phyloP scores from a whole-genome alignment of 306 rosid species.

The Begonia fuchsioides region DNA sequence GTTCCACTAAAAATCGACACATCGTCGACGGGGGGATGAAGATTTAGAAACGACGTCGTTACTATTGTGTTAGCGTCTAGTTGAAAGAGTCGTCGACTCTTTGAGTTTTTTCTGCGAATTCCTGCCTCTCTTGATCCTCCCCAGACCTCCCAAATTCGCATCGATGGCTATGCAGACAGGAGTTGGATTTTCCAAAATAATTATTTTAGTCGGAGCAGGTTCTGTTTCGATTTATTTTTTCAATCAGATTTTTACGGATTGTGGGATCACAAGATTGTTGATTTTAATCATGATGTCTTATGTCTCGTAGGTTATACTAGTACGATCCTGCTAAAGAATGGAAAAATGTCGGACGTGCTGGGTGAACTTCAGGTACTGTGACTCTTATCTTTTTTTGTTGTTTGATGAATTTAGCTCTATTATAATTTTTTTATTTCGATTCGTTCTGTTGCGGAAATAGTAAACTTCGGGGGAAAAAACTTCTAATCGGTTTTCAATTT shows the following conservation, averaged over 20 bases:
- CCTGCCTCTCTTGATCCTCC: not conserved
- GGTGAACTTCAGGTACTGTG: constrained; percentile 64
- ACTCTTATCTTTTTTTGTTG: not conserved
- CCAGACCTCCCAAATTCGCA: constrained; percentile 9
- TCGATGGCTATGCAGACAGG: constrained; percentile 79
- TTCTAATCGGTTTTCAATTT: too few relatives aligned
- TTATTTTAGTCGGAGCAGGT: constrained; percentile 67
- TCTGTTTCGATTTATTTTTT: not conserved
- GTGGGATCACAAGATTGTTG: too few relatives aligned
- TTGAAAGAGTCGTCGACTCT: too few relatives aligned
- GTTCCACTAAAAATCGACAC: too few relatives aligned
- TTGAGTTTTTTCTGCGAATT: too few relatives aligned
- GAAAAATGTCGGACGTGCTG: constrained; percentile 58
- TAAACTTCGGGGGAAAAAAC: too few relatives aligned
- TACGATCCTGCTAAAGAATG: constrained; percentile 52
- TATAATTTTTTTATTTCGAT: not conserved
- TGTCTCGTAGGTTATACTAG: constrained; percentile 51
- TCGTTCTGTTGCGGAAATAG: too few relatives aligned
- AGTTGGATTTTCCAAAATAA: constrained; percentile 43
- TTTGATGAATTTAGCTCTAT: constrained; percentile 7
- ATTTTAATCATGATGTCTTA: too few relatives aligned
- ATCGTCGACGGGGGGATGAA: too few relatives aligned
- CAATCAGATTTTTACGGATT: not conserved
- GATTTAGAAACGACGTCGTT: too few relatives aligned
- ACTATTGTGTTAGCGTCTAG: too few relatives aligned